Base-by-base conservation (phyloP, 176 grass and related monocot species). In the Oryza officinalis region DNA sequence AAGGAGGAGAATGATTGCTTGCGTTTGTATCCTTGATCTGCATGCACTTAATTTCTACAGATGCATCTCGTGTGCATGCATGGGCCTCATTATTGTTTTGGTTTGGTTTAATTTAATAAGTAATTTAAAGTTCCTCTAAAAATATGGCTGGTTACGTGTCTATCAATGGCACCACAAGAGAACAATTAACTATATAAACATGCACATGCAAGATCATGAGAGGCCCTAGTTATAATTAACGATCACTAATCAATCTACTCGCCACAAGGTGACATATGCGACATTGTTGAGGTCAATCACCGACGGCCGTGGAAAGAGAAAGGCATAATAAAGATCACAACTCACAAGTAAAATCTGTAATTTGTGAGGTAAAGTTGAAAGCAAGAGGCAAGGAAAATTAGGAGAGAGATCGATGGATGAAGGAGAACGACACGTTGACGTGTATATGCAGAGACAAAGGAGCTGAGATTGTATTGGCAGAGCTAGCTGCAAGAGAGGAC, bases 351-450 rank as follows among this genome's bases (percentile, higher is more conserved):
- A 35, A 35, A 35, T 35, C 33, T 28, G 28, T 23, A 27, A 41
- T 46, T 17, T 2, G 69, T 46, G 13, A 72, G 25, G 72, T 69
- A 61, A 77, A 77, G 74, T 5, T 32, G 74, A 85, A 69, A 69
- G 65, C 45, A 69, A 8, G 17, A 60, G 7, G 65, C 20, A 64
- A 61, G 49, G 27, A 77, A 69, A 82, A 57, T 2, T n/a, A 1
- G 59, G 32, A 41, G 40, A 41, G 11, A 23, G 67, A 71, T 57
- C 20, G 60, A 38, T 20, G 17, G 12, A 27, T 76, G n/a, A 44
- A 40, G 14, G 82, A 60, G 64, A 10, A 67, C 25, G 72, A 76
- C 64, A 17, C 65, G 14, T 85, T 78, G 83, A 70, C 74, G 37
- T 69, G 74, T 43, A 78, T 40, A 49, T 41, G 1, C 15, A 31